Evolutionary conservation across 768 basidiomycete species (phyloP), one percentile per base, ranked within the genome.

Genomic region (Pulveroboletus sp.): DNA sequence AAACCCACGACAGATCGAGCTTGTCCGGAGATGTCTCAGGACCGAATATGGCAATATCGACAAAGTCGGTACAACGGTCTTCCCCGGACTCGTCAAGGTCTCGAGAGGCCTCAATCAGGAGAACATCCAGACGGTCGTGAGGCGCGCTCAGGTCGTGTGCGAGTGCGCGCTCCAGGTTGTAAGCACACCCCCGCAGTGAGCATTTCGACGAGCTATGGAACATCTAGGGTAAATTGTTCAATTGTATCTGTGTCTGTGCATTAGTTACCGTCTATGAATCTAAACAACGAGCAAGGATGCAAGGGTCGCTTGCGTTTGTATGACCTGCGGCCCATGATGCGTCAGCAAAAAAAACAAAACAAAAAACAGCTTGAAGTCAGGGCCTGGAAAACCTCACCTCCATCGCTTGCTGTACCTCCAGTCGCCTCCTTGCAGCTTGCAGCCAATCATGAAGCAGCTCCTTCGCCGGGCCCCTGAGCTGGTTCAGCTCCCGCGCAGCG

Each of bases 361-460:
- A 24, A 39, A 35, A 12, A 0, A 42, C 40, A 43, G 15, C 35
- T 33, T 5, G 11, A 32, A n/a, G n/a, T n/a, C n/a, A n/a, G n/a
- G n/a, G n/a, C n/a, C n/a, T n/a, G n/a, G n/a, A n/a, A n/a, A 47
- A 30, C 1, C 59, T 49, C 58, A 90, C 91, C 75, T 94, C 87
- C 57, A 99, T 68, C 37, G 93, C 90, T 68, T 97, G 95, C 66
- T 89, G 77, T 30, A 96, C 93, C 70, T 96, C 92, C 53, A 99
- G 68, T 65, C 93, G 78, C 63, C 80, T 76, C 56, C 95, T 76
- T 9, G 93, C 93, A 59, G 91, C 93, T 58, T 84, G 82, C 36
- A 99, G 72, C 96, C 95, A 99, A 69, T 98, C 95, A 32, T 76
- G 71, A 46, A 89, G 60, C 39, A 95, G 64, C 46, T 77, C 65